Base-by-base conservation (phyloP, 176 grass and related monocot species). In the Otatea glauca region DNA sequence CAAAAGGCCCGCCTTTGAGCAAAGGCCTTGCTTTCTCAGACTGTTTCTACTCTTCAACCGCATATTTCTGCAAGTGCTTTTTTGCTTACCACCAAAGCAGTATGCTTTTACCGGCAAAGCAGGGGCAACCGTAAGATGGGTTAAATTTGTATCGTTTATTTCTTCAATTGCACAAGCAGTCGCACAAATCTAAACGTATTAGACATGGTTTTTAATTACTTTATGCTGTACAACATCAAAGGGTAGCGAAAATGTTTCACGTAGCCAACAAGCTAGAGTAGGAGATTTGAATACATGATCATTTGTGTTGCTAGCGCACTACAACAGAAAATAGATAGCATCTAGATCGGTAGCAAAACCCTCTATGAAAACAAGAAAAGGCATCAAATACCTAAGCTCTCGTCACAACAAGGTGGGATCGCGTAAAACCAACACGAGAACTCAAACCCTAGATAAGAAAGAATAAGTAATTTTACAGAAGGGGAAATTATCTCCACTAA, bases 91-190 rank as follows among this genome's bases (percentile, higher is more conserved):
- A 10, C 75, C 79, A 83, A 86, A 75, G 64, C 41, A 37, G 80
- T 20, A 70, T 48, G 9, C 34, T 83, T 86, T 90, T 79, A 90
- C 39, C 74, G 23, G 67, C 29, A 79, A 83, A 73, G 34, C 32
- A 42, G 72, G 21, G 42, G 68, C 41, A 79, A 83, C 74, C 51
- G 12, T n/a, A 59, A 60, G 9, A 78, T 38, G 15, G 73, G 25
- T 72, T 78, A 34, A 43, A 20, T 74, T 67, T 44, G n/a, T 60
- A 62, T 5, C 69, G 23, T 66, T 51, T 43, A 50, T 58, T 61
- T 61, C 21, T 78, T 86, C 64, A 68, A 65, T 3, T 59, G 16
- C 11, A 9, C 1, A 47, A 39, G 35, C 51, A 72, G 39, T 53
- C 18, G 6, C 43, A 60, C 10, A 78, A 78, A 25, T 18, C 14